phyloP scores from a whole-genome alignment of 139 green algal genomes.

The Marvania coccoides region DNA sequence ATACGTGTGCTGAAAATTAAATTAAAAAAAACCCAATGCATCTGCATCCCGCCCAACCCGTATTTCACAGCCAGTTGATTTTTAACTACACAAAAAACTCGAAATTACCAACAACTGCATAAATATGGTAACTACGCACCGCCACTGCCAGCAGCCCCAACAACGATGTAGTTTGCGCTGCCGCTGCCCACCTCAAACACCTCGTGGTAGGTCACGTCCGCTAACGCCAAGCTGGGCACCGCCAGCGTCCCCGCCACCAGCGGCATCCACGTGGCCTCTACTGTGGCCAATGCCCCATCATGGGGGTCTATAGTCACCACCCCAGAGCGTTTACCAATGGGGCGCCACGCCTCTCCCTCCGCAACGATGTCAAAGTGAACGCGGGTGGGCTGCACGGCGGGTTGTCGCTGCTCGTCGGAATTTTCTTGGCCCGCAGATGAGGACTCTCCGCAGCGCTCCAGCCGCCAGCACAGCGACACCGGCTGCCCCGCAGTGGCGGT shows the following conservation, averaged over 20 bases:
- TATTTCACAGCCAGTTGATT: no score
- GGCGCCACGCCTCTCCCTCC: conserved; percentile 14
- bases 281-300: conserved; percentile 20
- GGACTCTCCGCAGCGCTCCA: conserved; percentile 26
- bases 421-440: background rate
- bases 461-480: conserved; percentile 42
- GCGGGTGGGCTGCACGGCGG: background rate
- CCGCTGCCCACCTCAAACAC: background rate
- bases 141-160: background rate
- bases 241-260: conserved; percentile 26
- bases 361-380: conserved; percentile 26
- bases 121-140: no score
- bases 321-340: conserved; percentile 3
- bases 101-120: no score
- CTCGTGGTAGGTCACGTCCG: conserved; percentile 16
- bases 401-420: background rate
- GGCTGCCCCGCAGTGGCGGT: conserved; percentile 23
- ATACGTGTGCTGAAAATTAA: no score
- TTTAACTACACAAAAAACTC: no score
- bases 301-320: conserved; percentile 10
- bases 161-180: conserved; percentile 1
- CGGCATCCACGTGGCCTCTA: conserved; percentile 43
- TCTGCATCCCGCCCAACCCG: no score
- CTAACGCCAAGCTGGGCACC: conserved; percentile 31
- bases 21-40: no score